These are phyloP conservation scores for Casuarina glauca DNA, from an alignment of 306 rosid species.

Conservation along the genomic window DNA sequence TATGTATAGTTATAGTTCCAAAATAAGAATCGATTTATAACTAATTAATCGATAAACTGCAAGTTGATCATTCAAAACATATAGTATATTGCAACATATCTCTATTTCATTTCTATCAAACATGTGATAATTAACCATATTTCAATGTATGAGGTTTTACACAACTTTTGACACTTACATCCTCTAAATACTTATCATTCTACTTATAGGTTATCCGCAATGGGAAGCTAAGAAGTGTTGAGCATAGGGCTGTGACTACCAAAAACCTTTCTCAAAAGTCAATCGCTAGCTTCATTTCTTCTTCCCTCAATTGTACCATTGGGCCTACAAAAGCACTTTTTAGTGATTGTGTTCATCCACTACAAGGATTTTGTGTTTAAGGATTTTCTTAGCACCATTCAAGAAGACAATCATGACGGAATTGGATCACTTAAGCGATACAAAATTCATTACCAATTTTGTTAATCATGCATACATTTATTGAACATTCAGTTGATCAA, in stretches of 20 bases:
- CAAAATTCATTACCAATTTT: slow-evolving; percentile 11
- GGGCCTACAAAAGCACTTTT: slow-evolving; percentile 24
- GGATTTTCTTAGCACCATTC: slow-evolving; percentile 16
- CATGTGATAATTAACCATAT: too few relatives aligned
- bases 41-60: too few relatives aligned
- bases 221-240: slow-evolving; percentile 28
- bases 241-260: slow-evolving; percentile 29
- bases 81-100: too few relatives aligned
- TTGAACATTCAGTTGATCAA: too few relatives aligned
- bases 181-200: background rate
- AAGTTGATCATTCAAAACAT: too few relatives aligned
- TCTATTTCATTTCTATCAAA: too few relatives aligned
- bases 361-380: slow-evolving; percentile 10
- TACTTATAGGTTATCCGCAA: slow-evolving; percentile 21
- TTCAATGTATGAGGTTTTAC: too few relatives aligned
- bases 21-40: too few relatives aligned
- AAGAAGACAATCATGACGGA: slow-evolving; percentile 12
- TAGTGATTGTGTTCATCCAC: background rate
- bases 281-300: slow-evolving; percentile 18
- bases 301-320: slow-evolving; percentile 17
- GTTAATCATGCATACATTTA: too few relatives aligned
- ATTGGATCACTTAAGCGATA: slow-evolving; percentile 15
- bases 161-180: too few relatives aligned
- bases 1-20: too few relatives aligned
- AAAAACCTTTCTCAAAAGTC: slow-evolving; percentile 4